Percentiles rank a stretch among this genome's conserved stretches.
phyloP scores from a whole-genome alignment of 352 stramenopile genomes.

The Globisporangium uncinulatum region DNA sequence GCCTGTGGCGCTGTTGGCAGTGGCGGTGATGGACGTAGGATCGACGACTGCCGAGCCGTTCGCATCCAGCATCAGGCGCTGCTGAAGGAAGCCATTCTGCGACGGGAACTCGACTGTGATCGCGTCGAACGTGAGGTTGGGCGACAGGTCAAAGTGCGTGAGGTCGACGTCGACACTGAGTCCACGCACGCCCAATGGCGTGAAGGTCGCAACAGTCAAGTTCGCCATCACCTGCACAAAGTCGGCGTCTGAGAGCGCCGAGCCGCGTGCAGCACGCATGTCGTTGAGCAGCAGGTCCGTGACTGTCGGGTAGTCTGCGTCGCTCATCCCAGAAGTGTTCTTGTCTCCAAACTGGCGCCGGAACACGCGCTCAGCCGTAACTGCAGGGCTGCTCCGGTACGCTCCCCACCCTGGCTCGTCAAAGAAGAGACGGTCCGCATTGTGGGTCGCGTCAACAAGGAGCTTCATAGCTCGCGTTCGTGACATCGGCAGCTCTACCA shows the following conservation, averaged over 20 bases:
- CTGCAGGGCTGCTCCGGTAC: neutral
- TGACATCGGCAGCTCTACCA: neutral
- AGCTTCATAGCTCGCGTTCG: neutral
- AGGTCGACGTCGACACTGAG: conserved; percentile 1
- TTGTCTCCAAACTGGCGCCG: neutral
- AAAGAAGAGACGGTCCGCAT: neutral
- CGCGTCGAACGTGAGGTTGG: conserved; percentile 2
- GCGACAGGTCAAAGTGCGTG: conserved; percentile 1
- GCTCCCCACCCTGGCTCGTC: neutral
- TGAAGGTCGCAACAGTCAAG: neutral
- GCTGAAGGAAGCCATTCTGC: conserved; percentile 1
- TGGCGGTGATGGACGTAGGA: neutral
- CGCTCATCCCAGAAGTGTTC: too few species aligned
- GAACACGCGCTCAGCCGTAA: neutral
- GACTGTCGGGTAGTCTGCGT: neutral
- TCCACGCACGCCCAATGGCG: neutral
- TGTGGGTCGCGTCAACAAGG: neutral
- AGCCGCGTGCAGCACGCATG: neutral
- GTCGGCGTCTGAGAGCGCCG: neutral
- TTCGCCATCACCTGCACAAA: conserved; percentile 1
- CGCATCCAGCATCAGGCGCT: neutral
- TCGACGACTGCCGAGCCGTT: neutral
- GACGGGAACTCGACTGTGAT: conserved; percentile 6
- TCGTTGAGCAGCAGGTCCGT: neutral
- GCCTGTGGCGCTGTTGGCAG: neutral